Base-by-base conservation (phyloP, 2,329 filamentous ascomycete genomes). In the Volutella citrinella region DNA sequence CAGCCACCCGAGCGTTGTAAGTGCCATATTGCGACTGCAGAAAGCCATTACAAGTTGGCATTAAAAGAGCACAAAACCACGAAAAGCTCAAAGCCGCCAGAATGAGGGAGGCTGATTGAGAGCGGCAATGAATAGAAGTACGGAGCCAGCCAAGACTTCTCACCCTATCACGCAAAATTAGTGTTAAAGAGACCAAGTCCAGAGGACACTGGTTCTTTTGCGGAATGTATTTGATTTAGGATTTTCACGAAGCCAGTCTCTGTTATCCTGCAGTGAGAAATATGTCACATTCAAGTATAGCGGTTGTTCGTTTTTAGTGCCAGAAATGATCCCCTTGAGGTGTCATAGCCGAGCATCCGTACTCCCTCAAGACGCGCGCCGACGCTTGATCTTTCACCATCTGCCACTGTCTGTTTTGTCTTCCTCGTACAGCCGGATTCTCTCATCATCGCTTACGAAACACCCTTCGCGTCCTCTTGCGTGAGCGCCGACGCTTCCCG, bases 301-400 rank as follows among this genome's bases (percentile, higher is more conserved):
- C 23, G 21, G 31, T 39, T 34, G 19, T 40, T 42, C 32, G 29
- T 39, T 44, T 34, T 35, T 42, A 38, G 29, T 35, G 39, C 35
- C 27, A 34, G 39, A 40, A 30, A 39, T 36, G 39, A 42, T 27
- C 35, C 37, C 30, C 28, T 31, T 35, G 25, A 43, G 26, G 32
- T 40, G 40, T 36, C 32, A 36, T 27, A 38, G 27, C 37, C 27
- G 34, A 38, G 40, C 34, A 40, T 43, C 27, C 30, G 30, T 38
- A 34, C 30, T 43, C 37, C 37, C 36, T 40, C 27, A 37, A 34
- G 37, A 37, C 31, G 32, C 32, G 34, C 30, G 29, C 39, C 30
- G 34, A 38, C 32, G 38, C 41, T 41, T 43, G 27, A 42, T 41
- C 34, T 37, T 38, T 42, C 31, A 38, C 35, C 19, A 42, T 36